Base-by-base conservation (phyloP, 805 yeast genomes). In the Myxozyma lipomycoides region DNA sequence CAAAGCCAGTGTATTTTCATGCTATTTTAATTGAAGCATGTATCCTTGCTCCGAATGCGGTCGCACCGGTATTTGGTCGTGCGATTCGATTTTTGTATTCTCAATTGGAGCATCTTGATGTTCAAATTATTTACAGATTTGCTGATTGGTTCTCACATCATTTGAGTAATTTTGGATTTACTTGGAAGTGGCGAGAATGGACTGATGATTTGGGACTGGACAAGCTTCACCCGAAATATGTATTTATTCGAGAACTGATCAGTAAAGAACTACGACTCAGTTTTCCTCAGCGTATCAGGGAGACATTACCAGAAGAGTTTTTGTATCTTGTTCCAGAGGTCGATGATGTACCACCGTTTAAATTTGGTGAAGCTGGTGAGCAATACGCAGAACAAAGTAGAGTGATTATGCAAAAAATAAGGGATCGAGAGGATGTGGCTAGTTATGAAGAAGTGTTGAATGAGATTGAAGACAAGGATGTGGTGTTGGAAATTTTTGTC, bases 161-260 rank as follows among this genome's bases (percentile, higher is more conserved):
- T 69, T 78, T 93, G 66, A 85, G 95, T 62, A 93, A 91, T 65
- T 93, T 91, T 67, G 89, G 85, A 50, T 93, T 87, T 70, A 86
- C 90, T 34, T 93, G 99, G 99, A 88, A 89, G 64, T 93, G 98
- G 98, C 81, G 79, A 56, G 98, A 90, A 67, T 93, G 98, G 98
- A 79, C 76, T 24, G 67, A 61, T 9, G 68, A 71, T 5, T 67
- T 72, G 9, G 70, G 76, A 32, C 66, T 71, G 30, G 70, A 74
- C 25, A 61, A 63, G 15, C 81, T 78, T 62, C 90, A 86, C 64
- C 96, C 97, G 10, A 81, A 79, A 59, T 75, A 78, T 55, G 78
- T 77, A 41, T 84, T 91, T 59, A 80, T 91, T 52, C 79, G 76
- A 59, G 89, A 89, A 68, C 73, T 90, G 56, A 82, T 93, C 52